These are phyloP conservation scores for Umbelopsis sp. DNA, from an alignment of 192 early-diverging fungal species.

Conservation along the genomic window DNA sequence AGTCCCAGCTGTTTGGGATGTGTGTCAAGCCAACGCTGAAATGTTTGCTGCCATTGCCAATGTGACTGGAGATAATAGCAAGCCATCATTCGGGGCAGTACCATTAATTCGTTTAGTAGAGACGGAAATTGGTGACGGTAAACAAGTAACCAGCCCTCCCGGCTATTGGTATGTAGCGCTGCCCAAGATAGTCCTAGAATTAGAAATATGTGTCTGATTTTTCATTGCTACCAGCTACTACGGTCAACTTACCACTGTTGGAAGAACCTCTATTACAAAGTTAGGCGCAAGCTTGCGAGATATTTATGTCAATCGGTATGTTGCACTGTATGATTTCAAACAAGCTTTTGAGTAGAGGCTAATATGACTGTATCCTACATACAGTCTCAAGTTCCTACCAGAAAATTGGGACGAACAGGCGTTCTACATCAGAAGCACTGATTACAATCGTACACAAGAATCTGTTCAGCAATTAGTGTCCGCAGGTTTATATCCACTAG, in stretches of 20 bases:
- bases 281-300: conserved; percentile 34
- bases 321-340: neutral
- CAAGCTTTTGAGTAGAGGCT: too few relatives aligned
- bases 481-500: conserved; percentile 38
- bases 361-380: neutral
- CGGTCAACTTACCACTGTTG: conserved; percentile 40
- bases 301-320: conserved; percentile 38
- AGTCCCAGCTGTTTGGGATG: conserved; percentile 39
- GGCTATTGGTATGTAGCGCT: conserved; percentile 17
- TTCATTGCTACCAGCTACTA: conserved; percentile 28
- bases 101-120: conserved; percentile 27
- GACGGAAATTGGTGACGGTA: neutral
- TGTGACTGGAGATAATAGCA: conserved; percentile 14
- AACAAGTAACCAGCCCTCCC: neutral
- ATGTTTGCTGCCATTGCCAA: conserved; percentile 31
- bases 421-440: conserved; percentile 35
- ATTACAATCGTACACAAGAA: conserved; percentile 39
- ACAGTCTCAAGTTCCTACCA: conserved; percentile 31
- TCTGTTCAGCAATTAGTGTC: conserved; percentile 42
- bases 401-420: conserved; percentile 16
- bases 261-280: conserved; percentile 30
- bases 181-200: too few relatives aligned
- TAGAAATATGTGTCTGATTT: neutral
- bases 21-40: conserved; percentile 33
- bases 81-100: neutral